Conservation (phyloP, 208 protist species). For the Crithidia acanthocephali region DNA sequence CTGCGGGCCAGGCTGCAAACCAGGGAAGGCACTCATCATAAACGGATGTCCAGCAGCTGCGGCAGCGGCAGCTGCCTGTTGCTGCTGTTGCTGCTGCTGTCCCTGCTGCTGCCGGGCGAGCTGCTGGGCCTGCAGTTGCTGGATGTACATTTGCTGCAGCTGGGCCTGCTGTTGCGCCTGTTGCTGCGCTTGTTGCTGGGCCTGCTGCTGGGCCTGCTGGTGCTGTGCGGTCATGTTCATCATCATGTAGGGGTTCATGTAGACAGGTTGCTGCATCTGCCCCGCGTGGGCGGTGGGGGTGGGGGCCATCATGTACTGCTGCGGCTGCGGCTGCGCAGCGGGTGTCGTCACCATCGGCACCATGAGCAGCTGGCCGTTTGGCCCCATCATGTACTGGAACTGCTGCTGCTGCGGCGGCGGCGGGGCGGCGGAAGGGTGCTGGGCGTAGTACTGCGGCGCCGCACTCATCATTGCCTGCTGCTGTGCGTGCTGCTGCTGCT, state of each 20-base stretch:
- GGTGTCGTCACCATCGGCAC: conserved; percentile 32
- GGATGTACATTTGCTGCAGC: conserved; percentile 24
- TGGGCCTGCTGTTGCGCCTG: conserved; percentile 28
- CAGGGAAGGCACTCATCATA: conserved; percentile 7
- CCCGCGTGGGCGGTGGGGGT: conserved; percentile 9
- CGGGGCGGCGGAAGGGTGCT: conserved; percentile 26
- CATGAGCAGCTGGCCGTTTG: conserved; percentile 42
- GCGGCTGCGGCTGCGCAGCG: conserved; percentile 5
- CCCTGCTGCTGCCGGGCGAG: conserved; percentile 23
- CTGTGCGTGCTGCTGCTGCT: conserved; percentile 8
- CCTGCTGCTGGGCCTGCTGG: conserved; percentile 10
- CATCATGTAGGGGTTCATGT: conserved; percentile 36
- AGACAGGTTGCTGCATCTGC: conserved; percentile 35
- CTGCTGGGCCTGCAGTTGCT: conserved; percentile 39
- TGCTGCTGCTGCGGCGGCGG: conserved; percentile 33
- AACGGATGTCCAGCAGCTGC: conserved; percentile 8
- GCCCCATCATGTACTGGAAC: conserved; percentile 43
- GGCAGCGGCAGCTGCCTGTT: conserved; percentile 4
- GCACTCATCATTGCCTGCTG: conserved; percentile 32
- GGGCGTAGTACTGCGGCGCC: conserved; percentile 26
- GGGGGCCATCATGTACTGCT: conserved; percentile 29
- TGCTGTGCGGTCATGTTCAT: conserved; percentile 27
- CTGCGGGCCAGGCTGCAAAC: conserved; percentile 7
- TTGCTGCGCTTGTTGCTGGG: conserved; percentile 18
- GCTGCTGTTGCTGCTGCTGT: conserved; percentile 27